phyloP scores from a whole-genome alignment of 2,329 filamentous ascomycete genomes.

The Metarhizium guizhouense region DNA sequence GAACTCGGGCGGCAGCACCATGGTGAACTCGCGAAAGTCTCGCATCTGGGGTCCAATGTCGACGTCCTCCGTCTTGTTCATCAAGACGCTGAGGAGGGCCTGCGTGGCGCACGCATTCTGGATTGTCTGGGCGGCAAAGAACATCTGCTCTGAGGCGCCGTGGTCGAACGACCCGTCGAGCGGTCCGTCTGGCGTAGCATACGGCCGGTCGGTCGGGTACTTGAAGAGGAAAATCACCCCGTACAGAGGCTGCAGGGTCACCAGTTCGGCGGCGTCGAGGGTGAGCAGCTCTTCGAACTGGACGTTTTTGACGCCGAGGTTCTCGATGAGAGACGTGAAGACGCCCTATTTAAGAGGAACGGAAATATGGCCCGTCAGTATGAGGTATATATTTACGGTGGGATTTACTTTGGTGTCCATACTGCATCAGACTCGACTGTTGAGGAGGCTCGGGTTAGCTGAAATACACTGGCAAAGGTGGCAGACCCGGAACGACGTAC shows the following conservation, averaged over 20 bases:
- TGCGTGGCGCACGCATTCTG: slow-evolving; percentile 98
- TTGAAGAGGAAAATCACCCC: slow-evolving; percentile 99
- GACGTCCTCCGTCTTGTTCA: slow-evolving; percentile 70
- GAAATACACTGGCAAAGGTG: not conserved
- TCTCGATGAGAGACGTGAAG: slow-evolving; percentile 91
- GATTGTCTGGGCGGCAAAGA: slow-evolving; percentile 95
- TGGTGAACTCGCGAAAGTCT: slow-evolving; percentile 83
- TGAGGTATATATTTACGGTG: not conserved
- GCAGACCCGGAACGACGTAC: slow-evolving; percentile 29
- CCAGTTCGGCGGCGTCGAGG: slow-evolving; percentile 68
- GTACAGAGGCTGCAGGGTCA: slow-evolving; percentile 68
- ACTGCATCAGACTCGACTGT: slow-evolving; percentile 89
- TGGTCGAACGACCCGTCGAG: slow-evolving; percentile 77
- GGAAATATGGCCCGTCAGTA: not conserved
- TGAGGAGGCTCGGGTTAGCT: slow-evolving; percentile 3
- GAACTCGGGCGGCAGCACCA: slow-evolving; percentile 68
- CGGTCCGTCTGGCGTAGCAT: slow-evolving; percentile 52
- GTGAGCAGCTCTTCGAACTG: slow-evolving; percentile 96
- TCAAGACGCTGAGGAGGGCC: slow-evolving; percentile 79
- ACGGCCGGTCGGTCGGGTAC: slow-evolving; percentile 65
- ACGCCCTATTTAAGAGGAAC: slow-evolving; percentile 51
- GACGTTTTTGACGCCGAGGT: slow-evolving; percentile 81
- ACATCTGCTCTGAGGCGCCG: slow-evolving; percentile 65
- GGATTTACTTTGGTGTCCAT: slow-evolving; percentile 24
- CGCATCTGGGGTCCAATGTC: slow-evolving; percentile 62